Conservation (phyloP, 75 land plant genomes). For the Pinus taeda region DNA sequence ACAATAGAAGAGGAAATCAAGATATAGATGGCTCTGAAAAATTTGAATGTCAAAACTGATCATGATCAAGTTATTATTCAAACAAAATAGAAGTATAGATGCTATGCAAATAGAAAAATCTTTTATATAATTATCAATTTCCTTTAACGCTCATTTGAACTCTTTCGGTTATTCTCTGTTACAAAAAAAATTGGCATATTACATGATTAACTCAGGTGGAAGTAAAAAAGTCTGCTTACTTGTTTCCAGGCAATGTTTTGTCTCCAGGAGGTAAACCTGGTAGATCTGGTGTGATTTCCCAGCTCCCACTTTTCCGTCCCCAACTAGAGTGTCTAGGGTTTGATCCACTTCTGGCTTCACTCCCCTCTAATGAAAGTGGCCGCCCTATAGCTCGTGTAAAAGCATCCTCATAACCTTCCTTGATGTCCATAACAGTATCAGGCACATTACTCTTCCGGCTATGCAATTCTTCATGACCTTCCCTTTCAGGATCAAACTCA, state of each 20-base stretch:
- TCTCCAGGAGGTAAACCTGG: conserved; percentile 58
- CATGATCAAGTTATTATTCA: too few relatives aligned
- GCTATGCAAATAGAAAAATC: too few relatives aligned
- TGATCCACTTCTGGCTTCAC: conserved; percentile 22
- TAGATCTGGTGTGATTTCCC: conserved; percentile 88
- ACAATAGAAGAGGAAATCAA: too few relatives aligned
- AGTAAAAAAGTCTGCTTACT: neutral
- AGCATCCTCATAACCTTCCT: conserved; percentile 52
- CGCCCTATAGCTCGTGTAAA: conserved; percentile 52
- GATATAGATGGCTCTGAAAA: too few relatives aligned
- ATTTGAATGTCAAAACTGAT: too few relatives aligned
- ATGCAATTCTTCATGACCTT: conserved; percentile 35
- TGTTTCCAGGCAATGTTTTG: conserved; percentile 10
- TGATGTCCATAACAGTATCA: conserved; percentile 41
- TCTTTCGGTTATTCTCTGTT: too few relatives aligned
- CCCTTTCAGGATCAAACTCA: conserved; percentile 31
- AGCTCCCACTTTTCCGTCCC: conserved; percentile 93
- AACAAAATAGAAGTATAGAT: too few relatives aligned
- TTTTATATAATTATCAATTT: too few relatives aligned
- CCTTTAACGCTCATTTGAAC: too few relatives aligned
- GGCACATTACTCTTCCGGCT: conserved; percentile 13
- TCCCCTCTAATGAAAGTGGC: conserved; percentile 30
- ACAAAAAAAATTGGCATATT: too few relatives aligned
- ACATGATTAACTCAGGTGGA: too few relatives aligned
- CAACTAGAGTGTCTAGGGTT: conserved; percentile 88